A percentile compares a stretch with the other conserved stretches of the same genome.
Evolutionary conservation across 2,329 filamentous ascomycete species (phyloP).

Genomic region (Talaromyces sp.): DNA sequence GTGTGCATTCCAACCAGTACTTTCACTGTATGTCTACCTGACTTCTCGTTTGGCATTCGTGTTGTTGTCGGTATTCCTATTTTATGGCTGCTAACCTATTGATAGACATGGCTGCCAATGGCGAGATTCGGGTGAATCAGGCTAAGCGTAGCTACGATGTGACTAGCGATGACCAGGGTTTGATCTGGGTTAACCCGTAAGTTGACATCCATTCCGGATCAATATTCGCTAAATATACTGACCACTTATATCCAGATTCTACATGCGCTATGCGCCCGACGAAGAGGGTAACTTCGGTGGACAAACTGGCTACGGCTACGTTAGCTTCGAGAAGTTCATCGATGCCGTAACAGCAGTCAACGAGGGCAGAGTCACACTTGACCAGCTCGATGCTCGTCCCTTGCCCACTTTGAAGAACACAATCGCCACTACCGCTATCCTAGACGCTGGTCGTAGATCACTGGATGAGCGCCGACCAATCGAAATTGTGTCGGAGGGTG

Average conservation of each 20-base stretch:
- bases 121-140: slow-evolving; percentile 88
- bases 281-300: slow-evolving; percentile 94
- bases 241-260: slow-evolving; percentile 59
- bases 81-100: background rate
- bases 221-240: background rate
- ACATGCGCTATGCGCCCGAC: slow-evolving; percentile 92
- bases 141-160: slow-evolving; percentile 94
- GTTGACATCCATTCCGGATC: slow-evolving; percentile 24
- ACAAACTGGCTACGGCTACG: slow-evolving; percentile 89
- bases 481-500: slow-evolving; percentile 59
- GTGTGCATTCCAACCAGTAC: slow-evolving; percentile 96
- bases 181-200: slow-evolving; percentile 85
- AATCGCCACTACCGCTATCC: slow-evolving; percentile 85
- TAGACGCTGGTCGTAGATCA: slow-evolving; percentile 82
- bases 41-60: background rate
- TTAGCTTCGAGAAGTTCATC: slow-evolving; percentile 94
- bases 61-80: background rate
- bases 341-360: slow-evolving; percentile 82
- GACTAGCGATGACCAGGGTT: slow-evolving; percentile 72
- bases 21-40: slow-evolving; percentile 80
- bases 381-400: slow-evolving; percentile 76
- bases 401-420: slow-evolving; percentile 87
- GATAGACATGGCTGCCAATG: slow-evolving; percentile 71
- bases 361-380: slow-evolving; percentile 69
- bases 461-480: slow-evolving; percentile 81